A percentile compares a stretch with the other conserved stretches of the same genome.
Evolutionary conservation across 441 rosid genomes (phyloP).

Genomic region (Pelargonium fulgidum): DNA sequence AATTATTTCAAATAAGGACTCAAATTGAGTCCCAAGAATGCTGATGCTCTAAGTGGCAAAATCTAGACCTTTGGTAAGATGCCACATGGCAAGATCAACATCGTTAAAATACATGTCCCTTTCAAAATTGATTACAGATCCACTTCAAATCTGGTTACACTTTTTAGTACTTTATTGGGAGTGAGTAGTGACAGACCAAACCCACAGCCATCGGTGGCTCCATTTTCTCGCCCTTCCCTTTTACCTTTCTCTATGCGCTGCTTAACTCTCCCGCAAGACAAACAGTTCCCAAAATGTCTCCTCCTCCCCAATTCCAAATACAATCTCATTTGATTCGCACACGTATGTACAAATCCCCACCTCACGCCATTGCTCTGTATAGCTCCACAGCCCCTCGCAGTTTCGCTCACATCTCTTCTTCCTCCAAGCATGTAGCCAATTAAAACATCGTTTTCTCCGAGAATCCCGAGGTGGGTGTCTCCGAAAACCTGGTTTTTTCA

Average conservation of each 20-base stretch:
- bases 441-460: not conserved
- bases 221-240: not conserved
- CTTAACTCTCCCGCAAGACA: constrained; percentile 1
- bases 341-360: not conserved
- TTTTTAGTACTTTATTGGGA: too few species aligned
- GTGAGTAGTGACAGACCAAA: not conserved
- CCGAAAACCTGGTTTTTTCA: not conserved
- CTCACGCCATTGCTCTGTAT: not conserved
- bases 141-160: too few species aligned
- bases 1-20: too few species aligned
- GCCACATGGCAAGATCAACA: too few species aligned
- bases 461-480: not conserved
- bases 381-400: not conserved
- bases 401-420: not conserved
- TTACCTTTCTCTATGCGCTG: not conserved
- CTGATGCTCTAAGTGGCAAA: too few species aligned
- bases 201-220: not conserved
- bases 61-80: too few species aligned
- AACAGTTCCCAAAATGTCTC: not conserved
- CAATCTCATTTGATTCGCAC: too few species aligned
- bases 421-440: not conserved
- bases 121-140: too few species aligned
- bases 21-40: too few species aligned
- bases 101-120: too few species aligned
- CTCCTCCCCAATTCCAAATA: too few species aligned